These are phyloP conservation scores for Nicotiana knightiana DNA, from an alignment of 257 asterid genomes.

Conservation along the genomic window DNA sequence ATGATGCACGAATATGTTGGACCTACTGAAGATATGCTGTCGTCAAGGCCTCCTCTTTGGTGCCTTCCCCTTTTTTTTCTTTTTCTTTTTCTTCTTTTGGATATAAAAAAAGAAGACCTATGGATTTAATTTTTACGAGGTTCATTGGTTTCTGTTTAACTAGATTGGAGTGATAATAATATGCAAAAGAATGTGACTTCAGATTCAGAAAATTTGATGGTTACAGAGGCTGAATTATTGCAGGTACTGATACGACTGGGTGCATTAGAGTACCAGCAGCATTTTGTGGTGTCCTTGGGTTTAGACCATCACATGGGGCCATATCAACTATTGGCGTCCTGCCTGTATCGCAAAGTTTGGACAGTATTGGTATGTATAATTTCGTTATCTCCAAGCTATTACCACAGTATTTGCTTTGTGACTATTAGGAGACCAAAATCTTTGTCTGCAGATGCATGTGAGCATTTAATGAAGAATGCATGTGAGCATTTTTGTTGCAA, in stretches of 20 bases:
- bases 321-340: slow-evolving; percentile 66
- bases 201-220: not conserved
- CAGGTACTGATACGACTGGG: slow-evolving; percentile 70
- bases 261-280: slow-evolving; percentile 61
- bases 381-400: slow-evolving; percentile 9
- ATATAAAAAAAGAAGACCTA: not conserved
- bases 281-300: slow-evolving; percentile 76
- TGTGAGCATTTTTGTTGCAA: not conserved
- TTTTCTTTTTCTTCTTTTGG: not conserved
- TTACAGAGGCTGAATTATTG: not conserved
- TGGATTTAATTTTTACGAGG: not conserved
- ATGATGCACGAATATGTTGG: not conserved
- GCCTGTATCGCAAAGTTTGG: slow-evolving; percentile 87
- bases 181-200: not conserved
- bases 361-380: slow-evolving; percentile 67
- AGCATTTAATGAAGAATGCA: not conserved
- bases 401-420: not conserved
- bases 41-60: not conserved
- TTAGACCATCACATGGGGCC: slow-evolving; percentile 79
- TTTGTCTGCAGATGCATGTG: not conserved
- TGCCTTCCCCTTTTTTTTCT: not conserved
- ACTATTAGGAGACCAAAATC: not conserved
- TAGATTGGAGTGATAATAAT: not conserved
- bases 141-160: not conserved
- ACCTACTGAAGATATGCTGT: not conserved